phyloP scores from a whole-genome alignment of 768 basidiomycete genomes.

The Mycena rebaudengoi region DNA sequence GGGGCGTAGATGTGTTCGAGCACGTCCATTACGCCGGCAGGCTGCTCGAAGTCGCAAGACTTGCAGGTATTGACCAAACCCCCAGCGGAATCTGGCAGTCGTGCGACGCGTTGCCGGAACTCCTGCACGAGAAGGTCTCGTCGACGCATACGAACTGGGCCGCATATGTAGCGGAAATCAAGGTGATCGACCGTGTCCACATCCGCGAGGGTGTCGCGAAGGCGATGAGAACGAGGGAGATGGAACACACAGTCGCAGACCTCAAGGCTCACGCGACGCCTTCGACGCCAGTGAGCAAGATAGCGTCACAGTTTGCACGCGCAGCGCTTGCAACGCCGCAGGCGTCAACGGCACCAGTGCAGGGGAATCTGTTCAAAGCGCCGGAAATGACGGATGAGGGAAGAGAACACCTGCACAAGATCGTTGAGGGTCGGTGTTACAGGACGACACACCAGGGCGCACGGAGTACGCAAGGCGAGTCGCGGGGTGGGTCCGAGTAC shows the following conservation, averaged over 20 bases:
- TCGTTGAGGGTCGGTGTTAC: neutral
- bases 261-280: neutral
- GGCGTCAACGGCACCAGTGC: neutral
- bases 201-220: conserved; percentile 1
- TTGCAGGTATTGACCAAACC: neutral
- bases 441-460: neutral
- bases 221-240: conserved; percentile 1
- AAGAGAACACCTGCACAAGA: neutral
- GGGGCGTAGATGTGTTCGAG: conserved; percentile 8
- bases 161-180: neutral
- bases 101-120: conserved; percentile 10
- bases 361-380: neutral
- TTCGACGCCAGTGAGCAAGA: neutral
- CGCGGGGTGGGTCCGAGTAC: neutral
- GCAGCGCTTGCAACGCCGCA: neutral
- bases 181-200: neutral
- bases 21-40: conserved; percentile 14
- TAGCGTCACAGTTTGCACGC: neutral
- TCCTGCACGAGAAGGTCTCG: conserved; percentile 1
- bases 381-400: neutral
- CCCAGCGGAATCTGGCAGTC: conserved; percentile 13
- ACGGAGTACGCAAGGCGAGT: neutral
- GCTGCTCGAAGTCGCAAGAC: neutral
- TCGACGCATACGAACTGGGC: neutral
- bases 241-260: neutral